These are phyloP conservation scores for Pezizomycotina sp. DNA, from an alignment of 2,329 filamentous ascomycete genomes.

Conservation along the genomic window DNA sequence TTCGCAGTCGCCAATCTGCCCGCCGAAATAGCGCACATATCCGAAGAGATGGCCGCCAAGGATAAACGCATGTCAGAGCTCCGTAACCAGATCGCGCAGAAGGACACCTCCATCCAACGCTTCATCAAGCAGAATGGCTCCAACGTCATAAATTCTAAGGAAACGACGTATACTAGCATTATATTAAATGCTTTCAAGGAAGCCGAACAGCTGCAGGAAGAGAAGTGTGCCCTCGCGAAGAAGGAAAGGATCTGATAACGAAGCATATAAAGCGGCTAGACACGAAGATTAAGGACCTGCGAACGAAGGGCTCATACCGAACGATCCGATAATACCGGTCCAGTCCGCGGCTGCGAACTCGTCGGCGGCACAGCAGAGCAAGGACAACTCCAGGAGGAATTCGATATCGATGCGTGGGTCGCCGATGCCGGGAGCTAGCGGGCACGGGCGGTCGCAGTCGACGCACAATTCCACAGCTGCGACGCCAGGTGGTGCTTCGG, in stretches of 20 bases:
- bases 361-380: conserved; percentile 4
- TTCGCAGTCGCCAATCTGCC: conserved; percentile 48
- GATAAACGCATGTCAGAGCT: conserved; percentile 56
- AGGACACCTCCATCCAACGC: conserved; percentile 61
- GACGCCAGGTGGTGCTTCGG: conserved; percentile 12
- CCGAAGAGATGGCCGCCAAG: conserved; percentile 69
- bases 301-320: conserved; percentile 36
- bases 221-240: conserved; percentile 54
- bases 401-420: neutral
- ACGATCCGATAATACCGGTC: conserved; percentile 33
- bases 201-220: conserved; percentile 53
- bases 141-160: conserved; percentile 56
- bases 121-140: conserved; percentile 65
- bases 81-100: conserved; percentile 50
- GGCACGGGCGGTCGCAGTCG: neutral
- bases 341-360: neutral
- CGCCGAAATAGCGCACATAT: conserved; percentile 65
- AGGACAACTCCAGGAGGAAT: conserved; percentile 5
- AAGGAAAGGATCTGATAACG: conserved; percentile 36
- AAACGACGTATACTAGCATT: conserved; percentile 48
- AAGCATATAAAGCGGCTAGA: conserved; percentile 39
- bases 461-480: conserved; percentile 17
- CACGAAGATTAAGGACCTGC: conserved; percentile 35
- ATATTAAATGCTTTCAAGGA: conserved; percentile 52
- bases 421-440: conserved; percentile 1